phyloP scores from a whole-genome alignment of 306 rosid genomes.

The Begonia loranthoides region DNA sequence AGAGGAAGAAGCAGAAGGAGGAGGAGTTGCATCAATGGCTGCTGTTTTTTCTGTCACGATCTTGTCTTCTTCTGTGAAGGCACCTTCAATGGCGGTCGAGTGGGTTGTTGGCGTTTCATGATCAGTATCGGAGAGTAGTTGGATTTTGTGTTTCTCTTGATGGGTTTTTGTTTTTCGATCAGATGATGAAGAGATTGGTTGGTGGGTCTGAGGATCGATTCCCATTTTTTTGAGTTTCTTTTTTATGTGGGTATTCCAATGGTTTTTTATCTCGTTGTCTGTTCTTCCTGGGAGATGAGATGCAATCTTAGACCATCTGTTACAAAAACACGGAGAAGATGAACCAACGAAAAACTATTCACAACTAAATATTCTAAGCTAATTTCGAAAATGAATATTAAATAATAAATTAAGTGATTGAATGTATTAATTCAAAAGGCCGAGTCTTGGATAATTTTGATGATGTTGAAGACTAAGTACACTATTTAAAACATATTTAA shows the following conservation, averaged over 20 bases:
- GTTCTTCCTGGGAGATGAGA: conserved; percentile 78
- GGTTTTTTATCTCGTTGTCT: conserved; percentile 67
- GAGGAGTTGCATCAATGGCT: too few relatives aligned
- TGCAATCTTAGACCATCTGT: conserved; percentile 75
- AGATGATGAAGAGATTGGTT: conserved; percentile 17
- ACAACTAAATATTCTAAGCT: not conserved
- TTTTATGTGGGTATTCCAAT: conserved; percentile 79
- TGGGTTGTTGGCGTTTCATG: too few relatives aligned
- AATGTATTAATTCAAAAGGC: not conserved
- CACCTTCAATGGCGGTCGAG: too few relatives aligned
- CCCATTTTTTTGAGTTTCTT: conserved; percentile 69
- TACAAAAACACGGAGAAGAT: not conserved
- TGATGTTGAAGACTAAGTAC: not conserved
- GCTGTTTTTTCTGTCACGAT: not conserved
- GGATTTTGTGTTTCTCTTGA: conserved; percentile 22
- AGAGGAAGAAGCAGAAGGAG: not conserved
- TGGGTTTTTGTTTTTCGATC: conserved; percentile 11
- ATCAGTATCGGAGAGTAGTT: too few relatives aligned
- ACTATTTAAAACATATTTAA: not conserved
- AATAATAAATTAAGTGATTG: not conserved
- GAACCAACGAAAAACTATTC: not conserved
- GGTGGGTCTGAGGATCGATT: conserved; percentile 65
- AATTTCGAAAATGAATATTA: not conserved
- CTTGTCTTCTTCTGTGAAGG: too few relatives aligned
- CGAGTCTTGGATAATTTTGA: not conserved